Conservation (phyloP, 2,329 filamentous ascomycete genomes). For the Amphichorda felina region DNA sequence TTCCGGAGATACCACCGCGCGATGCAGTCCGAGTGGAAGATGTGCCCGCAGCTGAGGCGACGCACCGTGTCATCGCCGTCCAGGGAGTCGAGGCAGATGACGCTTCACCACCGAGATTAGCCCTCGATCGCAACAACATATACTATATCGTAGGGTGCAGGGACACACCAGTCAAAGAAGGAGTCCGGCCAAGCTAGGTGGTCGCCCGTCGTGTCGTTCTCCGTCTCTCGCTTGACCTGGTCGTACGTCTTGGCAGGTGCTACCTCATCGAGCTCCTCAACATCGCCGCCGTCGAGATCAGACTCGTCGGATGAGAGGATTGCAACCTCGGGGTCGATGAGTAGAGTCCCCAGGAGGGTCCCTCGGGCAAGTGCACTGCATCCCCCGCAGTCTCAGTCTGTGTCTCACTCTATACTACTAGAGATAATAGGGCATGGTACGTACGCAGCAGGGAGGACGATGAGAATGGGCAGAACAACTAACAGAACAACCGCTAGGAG, state of each 20-base stretch:
- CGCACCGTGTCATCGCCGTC: conserved; percentile 7
- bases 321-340: background rate
- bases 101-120: no score
- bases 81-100: conserved; percentile 8
- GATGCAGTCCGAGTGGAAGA: conserved; percentile 9
- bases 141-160: no score
- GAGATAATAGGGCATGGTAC: no score
- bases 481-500: background rate
- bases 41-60: conserved; percentile 7
- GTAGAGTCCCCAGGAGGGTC: background rate
- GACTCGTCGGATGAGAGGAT: background rate
- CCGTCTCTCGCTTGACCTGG: background rate
- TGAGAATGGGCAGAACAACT: background rate
- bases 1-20: conserved; percentile 7
- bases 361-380: background rate
- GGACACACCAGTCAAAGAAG: background rate
- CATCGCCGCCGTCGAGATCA: conserved; percentile 6
- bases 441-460: background rate
- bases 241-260: background rate
- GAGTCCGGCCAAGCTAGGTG: background rate
- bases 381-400: background rate
- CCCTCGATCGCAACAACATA: no score
- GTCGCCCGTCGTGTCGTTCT: background rate
- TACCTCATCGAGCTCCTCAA: conserved; percentile 17
- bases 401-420: background rate